Evolutionary conservation across 495 filamentous ascomycete species (phyloP).

Genomic region (Penicillium mononematosum): DNA sequence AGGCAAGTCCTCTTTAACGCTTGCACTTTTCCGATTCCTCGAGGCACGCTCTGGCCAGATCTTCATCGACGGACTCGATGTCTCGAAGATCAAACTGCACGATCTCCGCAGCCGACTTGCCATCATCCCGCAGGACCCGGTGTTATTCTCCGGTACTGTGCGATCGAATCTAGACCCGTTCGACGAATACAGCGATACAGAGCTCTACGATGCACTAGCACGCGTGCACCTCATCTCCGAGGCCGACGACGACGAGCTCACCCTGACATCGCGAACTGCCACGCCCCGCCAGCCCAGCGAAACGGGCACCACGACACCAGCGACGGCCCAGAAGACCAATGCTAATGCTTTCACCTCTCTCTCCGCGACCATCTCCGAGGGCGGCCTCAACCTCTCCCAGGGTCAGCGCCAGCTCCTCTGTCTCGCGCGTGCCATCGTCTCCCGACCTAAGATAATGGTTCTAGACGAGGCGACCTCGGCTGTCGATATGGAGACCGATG

Average conservation of each 20-base stretch:
- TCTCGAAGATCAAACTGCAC: conserved; percentile 71
- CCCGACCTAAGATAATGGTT: conserved; percentile 78
- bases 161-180: conserved; percentile 82
- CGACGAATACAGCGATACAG: conserved; percentile 65
- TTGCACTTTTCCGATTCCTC: conserved; percentile 82
- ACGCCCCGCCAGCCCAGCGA: conserved; percentile 25
- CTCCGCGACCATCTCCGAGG: conserved; percentile 64
- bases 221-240: conserved; percentile 69
- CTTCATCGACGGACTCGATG: conserved; percentile 72
- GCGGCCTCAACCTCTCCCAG: conserved; percentile 78
- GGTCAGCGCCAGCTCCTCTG: conserved; percentile 88
- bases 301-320: conserved; percentile 29
- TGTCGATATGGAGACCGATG: conserved; percentile 84
- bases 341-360: conserved; percentile 63
- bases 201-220: conserved; percentile 70
- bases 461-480: conserved; percentile 88
- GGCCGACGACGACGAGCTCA: conserved; percentile 33
- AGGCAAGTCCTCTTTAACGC: conserved; percentile 80
- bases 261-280: conserved; percentile 34
- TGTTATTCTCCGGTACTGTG: conserved; percentile 83
- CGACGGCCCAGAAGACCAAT: conserved; percentile 42
- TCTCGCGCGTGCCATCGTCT: conserved; percentile 81
- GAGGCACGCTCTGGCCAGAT: conserved; percentile 70
- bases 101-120: conserved; percentile 71
- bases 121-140: conserved; percentile 85